These are phyloP conservation scores for Xylariaceae sp. DNA, from an alignment of 2,329 filamentous ascomycete species.

Conservation along the genomic window DNA sequence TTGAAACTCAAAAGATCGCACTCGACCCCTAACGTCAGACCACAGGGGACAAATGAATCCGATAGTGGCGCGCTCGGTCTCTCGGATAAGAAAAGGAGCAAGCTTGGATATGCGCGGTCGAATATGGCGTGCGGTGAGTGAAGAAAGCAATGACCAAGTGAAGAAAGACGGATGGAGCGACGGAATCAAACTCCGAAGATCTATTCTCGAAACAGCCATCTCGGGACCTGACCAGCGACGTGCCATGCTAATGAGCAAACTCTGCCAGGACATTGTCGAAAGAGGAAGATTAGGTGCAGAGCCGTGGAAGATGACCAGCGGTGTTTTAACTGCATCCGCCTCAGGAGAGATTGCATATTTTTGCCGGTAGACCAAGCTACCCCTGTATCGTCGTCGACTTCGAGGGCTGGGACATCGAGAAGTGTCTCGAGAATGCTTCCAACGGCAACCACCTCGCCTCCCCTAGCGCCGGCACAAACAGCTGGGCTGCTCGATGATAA, in stretches of 20 bases:
- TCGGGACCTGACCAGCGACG: constrained; percentile 14
- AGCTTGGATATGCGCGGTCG: constrained; percentile 90
- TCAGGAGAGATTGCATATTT: constrained; percentile 94
- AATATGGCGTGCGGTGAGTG: constrained; percentile 92
- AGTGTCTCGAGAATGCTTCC: constrained; percentile 13
- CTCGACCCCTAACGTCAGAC: constrained; percentile 47
- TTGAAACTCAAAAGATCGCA: constrained; percentile 46
- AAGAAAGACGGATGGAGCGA: too few relatives aligned
- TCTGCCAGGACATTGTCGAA: constrained; percentile 91
- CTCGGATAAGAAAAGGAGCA: constrained; percentile 69
- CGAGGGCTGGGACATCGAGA: too few relatives aligned
- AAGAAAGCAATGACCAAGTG: too few relatives aligned
- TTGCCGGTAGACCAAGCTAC: constrained; percentile 78
- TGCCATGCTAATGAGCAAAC: too few relatives aligned
- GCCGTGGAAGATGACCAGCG: constrained; percentile 69
- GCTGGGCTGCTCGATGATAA: too few relatives aligned
- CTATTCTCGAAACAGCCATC: too few relatives aligned
- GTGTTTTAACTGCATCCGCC: constrained; percentile 86
- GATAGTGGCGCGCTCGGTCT: constrained; percentile 34
- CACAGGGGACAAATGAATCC: constrained; percentile 35
- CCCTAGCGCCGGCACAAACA: too few relatives aligned
- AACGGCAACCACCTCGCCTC: constrained; percentile 8
- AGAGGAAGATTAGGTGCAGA: constrained; percentile 90
- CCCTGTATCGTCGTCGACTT: too few relatives aligned
- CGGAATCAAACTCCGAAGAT: background rate